Percentiles rank a stretch among this genome's conserved stretches.
Conservation (phyloP, 1,284 basidiomycete species). For the Ustilago nuda region DNA sequence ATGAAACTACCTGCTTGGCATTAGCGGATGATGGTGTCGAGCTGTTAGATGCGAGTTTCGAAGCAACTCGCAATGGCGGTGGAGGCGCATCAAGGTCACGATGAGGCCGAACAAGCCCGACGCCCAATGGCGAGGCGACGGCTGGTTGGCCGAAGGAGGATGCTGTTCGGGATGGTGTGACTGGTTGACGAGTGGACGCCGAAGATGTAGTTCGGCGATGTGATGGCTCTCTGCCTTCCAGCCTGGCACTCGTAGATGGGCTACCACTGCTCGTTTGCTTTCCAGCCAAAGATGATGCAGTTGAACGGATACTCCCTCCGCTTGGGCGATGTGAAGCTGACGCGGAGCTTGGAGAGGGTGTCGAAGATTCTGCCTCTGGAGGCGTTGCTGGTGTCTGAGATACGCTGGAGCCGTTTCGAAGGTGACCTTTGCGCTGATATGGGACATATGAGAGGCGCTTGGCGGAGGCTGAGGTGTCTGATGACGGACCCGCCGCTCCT, state of each 20-base stretch:
- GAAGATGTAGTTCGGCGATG: constrained; percentile 9
- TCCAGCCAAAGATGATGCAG: constrained; percentile 1
- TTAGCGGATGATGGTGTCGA: background rate
- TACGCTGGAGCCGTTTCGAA: constrained; percentile 24
- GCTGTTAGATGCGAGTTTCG: constrained; percentile 24
- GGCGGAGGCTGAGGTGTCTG: constrained; percentile 21
- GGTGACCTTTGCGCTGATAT: constrained; percentile 43
- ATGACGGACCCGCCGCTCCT: constrained; percentile 13
- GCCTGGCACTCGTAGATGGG: background rate
- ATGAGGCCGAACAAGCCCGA: constrained; percentile 23
- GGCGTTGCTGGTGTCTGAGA: constrained; percentile 14
- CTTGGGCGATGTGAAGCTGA: constrained; percentile 11
- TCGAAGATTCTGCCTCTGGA: background rate
- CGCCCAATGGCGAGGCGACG: constrained; percentile 27
- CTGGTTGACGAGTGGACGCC: constrained; percentile 14
- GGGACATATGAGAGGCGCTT: constrained; percentile 49
- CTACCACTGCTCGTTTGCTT: background rate
- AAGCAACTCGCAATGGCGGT: constrained; percentile 41
- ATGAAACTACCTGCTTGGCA: background rate
- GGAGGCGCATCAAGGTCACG: constrained; percentile 41
- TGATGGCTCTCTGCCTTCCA: constrained; percentile 4
- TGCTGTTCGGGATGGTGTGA: constrained; percentile 7
- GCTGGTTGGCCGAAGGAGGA: constrained; percentile 22
- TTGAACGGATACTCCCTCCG: background rate
- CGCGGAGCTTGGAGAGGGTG: background rate